Conservation (phyloP, 176 grass and related monocot genomes). For the Microstegium vimineum region DNA sequence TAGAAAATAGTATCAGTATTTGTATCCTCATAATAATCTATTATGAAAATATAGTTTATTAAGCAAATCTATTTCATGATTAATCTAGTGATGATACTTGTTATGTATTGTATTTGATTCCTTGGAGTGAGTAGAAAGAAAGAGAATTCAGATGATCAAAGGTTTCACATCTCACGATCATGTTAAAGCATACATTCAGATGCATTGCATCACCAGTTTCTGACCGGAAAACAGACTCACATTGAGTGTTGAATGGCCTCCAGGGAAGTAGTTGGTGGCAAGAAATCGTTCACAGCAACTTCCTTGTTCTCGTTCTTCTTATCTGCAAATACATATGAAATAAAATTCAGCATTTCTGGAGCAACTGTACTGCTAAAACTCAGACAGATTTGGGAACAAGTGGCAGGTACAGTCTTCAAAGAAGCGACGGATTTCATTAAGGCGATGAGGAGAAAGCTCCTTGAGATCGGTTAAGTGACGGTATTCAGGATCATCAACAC, state of each 20-base stretch:
- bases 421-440: slow-evolving; percentile 61
- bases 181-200: not conserved
- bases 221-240: slow-evolving; percentile 19
- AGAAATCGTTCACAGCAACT: slow-evolving; percentile 45
- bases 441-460: slow-evolving; percentile 54
- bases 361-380: not conserved
- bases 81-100: not conserved
- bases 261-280: slow-evolving; percentile 38
- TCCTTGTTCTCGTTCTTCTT: slow-evolving; percentile 62
- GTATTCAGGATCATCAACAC: slow-evolving; percentile 53
- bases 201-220: not conserved
- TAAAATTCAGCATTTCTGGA: not conserved
- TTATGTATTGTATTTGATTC: not conserved
- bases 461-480: slow-evolving; percentile 47
- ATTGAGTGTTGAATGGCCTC: slow-evolving; percentile 43
- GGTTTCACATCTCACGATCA: not conserved
- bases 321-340: slow-evolving; percentile 17
- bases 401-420: slow-evolving; percentile 48
- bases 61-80: not conserved
- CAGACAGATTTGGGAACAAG: not conserved
- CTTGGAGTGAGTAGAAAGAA: not conserved
- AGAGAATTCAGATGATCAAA: not conserved
- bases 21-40: not conserved
- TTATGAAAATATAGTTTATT: not conserved
- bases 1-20: not conserved